Evolutionary conservation across 2,329 filamentous ascomycete genomes (phyloP).

Genomic region (Aspergillus novofumigatus): DNA sequence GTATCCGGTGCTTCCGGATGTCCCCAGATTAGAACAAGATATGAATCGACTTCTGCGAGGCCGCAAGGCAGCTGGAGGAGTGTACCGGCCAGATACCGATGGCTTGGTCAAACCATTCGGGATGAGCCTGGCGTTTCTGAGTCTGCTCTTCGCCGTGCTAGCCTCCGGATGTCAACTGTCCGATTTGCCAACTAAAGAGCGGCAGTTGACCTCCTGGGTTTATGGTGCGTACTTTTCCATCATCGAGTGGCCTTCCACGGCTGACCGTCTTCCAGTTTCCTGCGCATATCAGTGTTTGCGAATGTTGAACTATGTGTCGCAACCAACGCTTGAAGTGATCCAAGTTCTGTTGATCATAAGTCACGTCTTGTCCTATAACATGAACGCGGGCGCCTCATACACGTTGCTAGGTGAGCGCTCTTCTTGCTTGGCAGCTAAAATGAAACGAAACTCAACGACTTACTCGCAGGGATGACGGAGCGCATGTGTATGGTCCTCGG

Average conservation of each 20-base stretch:
- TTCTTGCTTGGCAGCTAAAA: not conserved
- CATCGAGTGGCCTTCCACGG: conserved; percentile 3
- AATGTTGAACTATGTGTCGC: conserved; percentile 61
- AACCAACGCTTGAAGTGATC: conserved; percentile 57
- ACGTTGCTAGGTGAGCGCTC: conserved; percentile 49
- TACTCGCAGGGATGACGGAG: conserved; percentile 29
- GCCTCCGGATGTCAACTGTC: conserved; percentile 60
- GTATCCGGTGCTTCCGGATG: conserved; percentile 54
- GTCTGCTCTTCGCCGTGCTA: conserved; percentile 57
- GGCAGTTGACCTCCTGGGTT: conserved; percentile 61
- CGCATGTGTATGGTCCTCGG: conserved; percentile 55
- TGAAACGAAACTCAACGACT: conserved; percentile 1
- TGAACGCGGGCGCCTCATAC: conserved; percentile 62
- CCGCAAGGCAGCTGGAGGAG: conserved; percentile 40
- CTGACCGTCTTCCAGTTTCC: conserved; percentile 46
- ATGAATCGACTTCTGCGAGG: conserved; percentile 50
- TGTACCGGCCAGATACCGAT: conserved; percentile 42
- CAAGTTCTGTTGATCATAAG: conserved; percentile 60
- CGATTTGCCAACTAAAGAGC: conserved; percentile 51
- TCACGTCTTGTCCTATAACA: conserved; percentile 60
- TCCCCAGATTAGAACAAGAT: conserved; percentile 48
- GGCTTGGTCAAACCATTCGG: conserved; percentile 54
- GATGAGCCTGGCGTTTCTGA: conserved; percentile 55
- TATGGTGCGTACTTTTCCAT: conserved; percentile 46
- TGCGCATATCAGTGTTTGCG: conserved; percentile 62